Base-by-base conservation (phyloP, 345 rosid species). In the Limnanthes douglasii region DNA sequence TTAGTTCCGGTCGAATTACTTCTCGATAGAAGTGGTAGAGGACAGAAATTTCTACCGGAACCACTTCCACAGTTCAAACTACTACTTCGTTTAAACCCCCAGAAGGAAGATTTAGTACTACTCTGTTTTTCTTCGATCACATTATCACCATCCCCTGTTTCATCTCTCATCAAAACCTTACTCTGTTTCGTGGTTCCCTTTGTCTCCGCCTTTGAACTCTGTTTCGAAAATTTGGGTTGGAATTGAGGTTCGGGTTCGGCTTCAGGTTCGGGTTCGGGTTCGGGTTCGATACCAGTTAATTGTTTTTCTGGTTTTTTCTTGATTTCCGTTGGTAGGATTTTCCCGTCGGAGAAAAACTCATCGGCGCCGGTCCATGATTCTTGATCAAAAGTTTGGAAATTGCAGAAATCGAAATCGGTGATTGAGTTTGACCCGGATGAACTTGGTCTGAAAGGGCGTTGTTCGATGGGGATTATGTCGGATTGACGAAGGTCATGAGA, bases 81-180 rank as follows among this genome's bases (percentile, higher is more conserved):
- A 12, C 73, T 72, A 28, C 94, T 83, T 26, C 94, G 53, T 36
- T 75, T 78, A 60, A 82, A 73, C 17, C 75, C 37, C 85, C 94
- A 82, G 46, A 82, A 82, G 21, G 94, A 77, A 64, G 57, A 71
- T 28, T 80, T 43, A 37, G 18, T 56, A 0, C 20, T 50, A 11
- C 57, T 57, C 23, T 60, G 69, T 65, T 72, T 64, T 46, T 63
- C 56, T 20, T 47, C 51, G 3, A 50, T 37, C 12, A 24, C 51
- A 11, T 49, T 45, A 2, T 46, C 65, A 0, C 38, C 54, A 4
- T 51, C 61, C 11, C 44, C 63, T 5, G 57, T 34, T 39, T 62
- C 65, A 5, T 46, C 49, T 2, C 33, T 52, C 34, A 15, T 8
- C 8, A 48, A 20, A 9, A 50, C 48, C 45, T 48, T 67, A 35